Evolutionary conservation across 345 rosid species (phyloP), one percentile per base, ranked within the genome.

Genomic region (Dipteronia dyeriana): DNA sequence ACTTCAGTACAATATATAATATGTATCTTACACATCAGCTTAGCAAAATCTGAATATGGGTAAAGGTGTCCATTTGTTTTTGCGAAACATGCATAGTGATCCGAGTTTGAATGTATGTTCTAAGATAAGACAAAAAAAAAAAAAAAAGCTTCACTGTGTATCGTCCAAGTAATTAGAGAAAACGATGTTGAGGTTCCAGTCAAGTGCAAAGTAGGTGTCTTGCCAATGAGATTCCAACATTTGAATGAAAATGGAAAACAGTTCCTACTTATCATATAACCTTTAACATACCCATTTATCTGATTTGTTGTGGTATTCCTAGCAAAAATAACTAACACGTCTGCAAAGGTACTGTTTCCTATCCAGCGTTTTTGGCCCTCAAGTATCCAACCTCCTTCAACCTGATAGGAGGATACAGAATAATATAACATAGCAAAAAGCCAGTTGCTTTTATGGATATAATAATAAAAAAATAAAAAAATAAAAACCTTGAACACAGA

Each of bases 341-440:
- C 99, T 3, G 99, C 97, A 82, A 96, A 96, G 31, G 99, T 94
- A 83, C 97, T 89, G 82, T 96, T 95, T 83, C 99, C 98, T 51
- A 96, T 96, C 98, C 99, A 96, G 76, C 98, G 97, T 80, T 96
- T 96, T 81, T 94, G 93, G 63, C 99, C 99, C 69, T 92, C 87
- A 7, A 96, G 88, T 76, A 84, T 76, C 98, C 99, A 94, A 74
- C 99, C 99, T 71, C 97, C 97, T 78, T 88, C 87, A 4, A 91
- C 97, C 98, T 95, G 76, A 83, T 62, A 59, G 45, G 70, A 71
- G 41, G 49, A 59, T 38, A 73, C 4, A 47, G 54, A 22, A 69
- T 57, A 43, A 76, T 73, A 77, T 61, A 39, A 76, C 61, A 72
- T 20, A 59, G 7, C 72, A 77, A 25, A 47, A 75, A 34, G 78